These are phyloP conservation scores for Erodium texanum DNA, from an alignment of 441 rosid genomes.

Conservation along the genomic window DNA sequence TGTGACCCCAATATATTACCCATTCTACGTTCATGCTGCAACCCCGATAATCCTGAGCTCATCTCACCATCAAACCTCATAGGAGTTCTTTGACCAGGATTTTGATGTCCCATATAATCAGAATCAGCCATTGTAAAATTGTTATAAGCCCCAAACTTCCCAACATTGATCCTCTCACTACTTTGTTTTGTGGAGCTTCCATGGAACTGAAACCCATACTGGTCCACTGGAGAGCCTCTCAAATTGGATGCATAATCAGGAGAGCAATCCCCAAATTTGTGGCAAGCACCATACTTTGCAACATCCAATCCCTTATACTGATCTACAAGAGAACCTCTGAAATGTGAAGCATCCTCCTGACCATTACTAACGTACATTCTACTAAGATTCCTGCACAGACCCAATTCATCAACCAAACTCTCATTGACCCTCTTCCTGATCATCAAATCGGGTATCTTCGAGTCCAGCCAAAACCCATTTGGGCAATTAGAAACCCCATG, in stretches of 20 bases:
- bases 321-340: background rate
- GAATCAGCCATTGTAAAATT: slow-evolving; percentile 7
- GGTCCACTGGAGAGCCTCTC: background rate
- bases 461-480: slow-evolving; percentile 11
- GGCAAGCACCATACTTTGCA: too few species aligned
- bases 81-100: slow-evolving; percentile 10
- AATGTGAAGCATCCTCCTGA: slow-evolving; percentile 15
- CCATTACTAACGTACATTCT: slow-evolving; percentile 22
- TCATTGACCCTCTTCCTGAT: slow-evolving; percentile 11
- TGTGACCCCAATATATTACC: slow-evolving; percentile 11
- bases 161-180: background rate
- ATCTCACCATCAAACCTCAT: slow-evolving; percentile 14
- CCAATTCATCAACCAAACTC: slow-evolving; percentile 22
- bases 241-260: too few species aligned
- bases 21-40: slow-evolving; percentile 14
- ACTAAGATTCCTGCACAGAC: slow-evolving; percentile 22
- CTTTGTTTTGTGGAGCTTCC: background rate
- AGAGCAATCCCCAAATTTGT: too few species aligned
- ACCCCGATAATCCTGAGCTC: slow-evolving; percentile 11
- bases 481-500: background rate
- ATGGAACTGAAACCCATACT: slow-evolving; percentile 8
- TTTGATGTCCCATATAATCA: slow-evolving; percentile 19
- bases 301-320: too few species aligned
- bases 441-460: slow-evolving; percentile 11
- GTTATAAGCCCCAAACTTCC: background rate